These are phyloP conservation scores for Odonthalia washingtoniensis DNA, from an alignment of 31 red algal genomes.

Conservation along the genomic window DNA sequence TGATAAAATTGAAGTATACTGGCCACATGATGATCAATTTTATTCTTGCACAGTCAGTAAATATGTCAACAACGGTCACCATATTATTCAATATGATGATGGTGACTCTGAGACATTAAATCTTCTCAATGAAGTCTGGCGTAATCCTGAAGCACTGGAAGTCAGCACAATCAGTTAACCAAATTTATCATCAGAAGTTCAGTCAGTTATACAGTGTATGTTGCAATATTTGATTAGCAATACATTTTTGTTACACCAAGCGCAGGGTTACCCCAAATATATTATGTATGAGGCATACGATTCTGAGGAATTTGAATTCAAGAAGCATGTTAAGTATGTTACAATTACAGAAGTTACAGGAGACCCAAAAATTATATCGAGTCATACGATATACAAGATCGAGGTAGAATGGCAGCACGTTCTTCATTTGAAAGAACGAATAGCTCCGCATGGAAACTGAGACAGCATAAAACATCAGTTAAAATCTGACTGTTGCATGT, in stretches of 20 bases:
- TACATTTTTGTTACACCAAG: constrained; percentile 12
- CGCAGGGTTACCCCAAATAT: neutral
- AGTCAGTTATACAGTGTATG: too few species aligned
- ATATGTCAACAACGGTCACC: neutral
- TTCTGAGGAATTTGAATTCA: neutral
- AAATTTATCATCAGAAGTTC: too few species aligned
- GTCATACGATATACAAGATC: constrained; percentile 36
- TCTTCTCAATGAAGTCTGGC: neutral
- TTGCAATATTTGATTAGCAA: neutral
- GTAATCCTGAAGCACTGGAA: too few species aligned
- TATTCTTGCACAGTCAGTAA: neutral
- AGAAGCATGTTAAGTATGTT: neutral
- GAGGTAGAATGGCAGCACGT: neutral
- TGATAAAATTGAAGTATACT: too few species aligned
- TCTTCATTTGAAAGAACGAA: neutral
- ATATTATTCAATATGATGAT: neutral
- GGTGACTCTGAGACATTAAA: neutral
- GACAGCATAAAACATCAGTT: constrained; percentile 15
- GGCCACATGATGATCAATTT: neutral
- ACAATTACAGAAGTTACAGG: neutral
- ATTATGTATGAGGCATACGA: neutral
- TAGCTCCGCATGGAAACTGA: constrained; percentile 47
- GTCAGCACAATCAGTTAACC: too few species aligned
- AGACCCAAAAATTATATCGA: constrained; percentile 14
- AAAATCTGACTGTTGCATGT: constrained; percentile 25